These are phyloP conservation scores for Diplodia seriata DNA, from an alignment of 2,329 filamentous ascomycete species.

Conservation along the genomic window DNA sequence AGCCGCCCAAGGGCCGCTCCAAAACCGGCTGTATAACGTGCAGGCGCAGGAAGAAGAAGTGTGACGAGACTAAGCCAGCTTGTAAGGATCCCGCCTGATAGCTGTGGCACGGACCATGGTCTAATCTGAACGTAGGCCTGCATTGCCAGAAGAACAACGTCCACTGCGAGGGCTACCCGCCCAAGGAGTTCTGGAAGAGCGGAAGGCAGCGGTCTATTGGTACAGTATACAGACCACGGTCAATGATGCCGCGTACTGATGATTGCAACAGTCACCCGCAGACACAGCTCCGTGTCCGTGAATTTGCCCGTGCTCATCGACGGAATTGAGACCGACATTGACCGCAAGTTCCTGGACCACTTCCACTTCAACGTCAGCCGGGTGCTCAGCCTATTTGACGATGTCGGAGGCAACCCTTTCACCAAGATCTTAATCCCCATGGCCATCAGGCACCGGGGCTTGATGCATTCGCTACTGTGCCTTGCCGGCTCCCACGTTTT, in stretches of 20 bases:
- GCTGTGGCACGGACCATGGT: constrained; percentile 1
- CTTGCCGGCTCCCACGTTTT: constrained; percentile 78
- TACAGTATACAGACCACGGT: constrained; percentile 38
- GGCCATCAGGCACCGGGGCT: constrained; percentile 76
- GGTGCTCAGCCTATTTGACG: constrained; percentile 81
- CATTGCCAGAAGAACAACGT: constrained; percentile 95
- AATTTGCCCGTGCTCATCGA: constrained; percentile 70
- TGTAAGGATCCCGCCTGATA: constrained; percentile 42
- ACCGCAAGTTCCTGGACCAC: constrained; percentile 81
- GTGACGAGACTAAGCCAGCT: constrained; percentile 57
- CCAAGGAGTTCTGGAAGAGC: constrained; percentile 86
- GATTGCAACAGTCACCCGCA: constrained; percentile 12
- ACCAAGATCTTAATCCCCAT: constrained; percentile 83
- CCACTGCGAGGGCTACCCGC: constrained; percentile 87
- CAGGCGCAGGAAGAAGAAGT: constrained; percentile 67
- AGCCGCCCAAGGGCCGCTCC: constrained; percentile 75
- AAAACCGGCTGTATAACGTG: constrained; percentile 67
- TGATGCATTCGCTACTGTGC: constrained; percentile 91
- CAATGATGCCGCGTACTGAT: background rate
- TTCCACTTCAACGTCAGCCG: constrained; percentile 81
- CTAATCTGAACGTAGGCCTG: constrained; percentile 47
- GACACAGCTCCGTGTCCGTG: constrained; percentile 35
- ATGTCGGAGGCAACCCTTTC: constrained; percentile 78
- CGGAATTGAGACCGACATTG: constrained; percentile 80
- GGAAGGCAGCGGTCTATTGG: constrained; percentile 76